Percentiles rank a stretch among this genome's conserved stretches.
Evolutionary conservation across 176 grass and related monocot species (phyloP).

Genomic region (Rhipidocladum racemiflorum): DNA sequence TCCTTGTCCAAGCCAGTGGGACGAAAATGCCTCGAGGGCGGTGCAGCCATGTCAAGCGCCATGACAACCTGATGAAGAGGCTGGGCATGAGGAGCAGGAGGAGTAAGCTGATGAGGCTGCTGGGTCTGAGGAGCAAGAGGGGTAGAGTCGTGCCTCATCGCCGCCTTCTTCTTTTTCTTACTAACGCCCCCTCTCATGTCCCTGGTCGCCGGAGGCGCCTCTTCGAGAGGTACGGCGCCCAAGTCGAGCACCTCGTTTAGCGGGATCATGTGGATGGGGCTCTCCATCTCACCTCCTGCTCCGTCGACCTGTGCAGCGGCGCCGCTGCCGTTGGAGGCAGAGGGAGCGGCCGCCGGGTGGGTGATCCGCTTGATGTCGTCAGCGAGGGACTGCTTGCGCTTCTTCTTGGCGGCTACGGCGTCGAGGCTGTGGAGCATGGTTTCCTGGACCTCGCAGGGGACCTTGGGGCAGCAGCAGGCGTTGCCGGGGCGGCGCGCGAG

Average conservation of each 20-base stretch:
- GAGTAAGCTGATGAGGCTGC: not conserved
- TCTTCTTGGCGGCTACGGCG: constrained; percentile 62
- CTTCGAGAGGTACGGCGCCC: constrained; percentile 22
- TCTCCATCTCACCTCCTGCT: not conserved
- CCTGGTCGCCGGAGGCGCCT: constrained; percentile 11
- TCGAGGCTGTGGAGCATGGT: constrained; percentile 74
- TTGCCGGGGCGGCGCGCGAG: constrained; percentile 85
- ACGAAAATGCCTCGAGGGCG: not conserved
- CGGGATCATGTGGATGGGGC: constrained; percentile 49
- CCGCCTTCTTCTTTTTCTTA: constrained; percentile 46
- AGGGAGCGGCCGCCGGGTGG: not conserved
- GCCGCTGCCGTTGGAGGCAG: not conserved
- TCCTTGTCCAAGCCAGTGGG: constrained; percentile 40
- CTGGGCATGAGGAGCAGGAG: constrained; percentile 12
- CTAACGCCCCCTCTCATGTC: constrained; percentile 25
- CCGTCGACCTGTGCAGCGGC: not conserved
- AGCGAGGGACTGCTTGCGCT: constrained; percentile 47
- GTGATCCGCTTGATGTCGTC: constrained; percentile 36
- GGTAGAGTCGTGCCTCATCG: constrained; percentile 1
- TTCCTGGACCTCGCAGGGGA: constrained; percentile 65
- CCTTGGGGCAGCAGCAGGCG: constrained; percentile 79
- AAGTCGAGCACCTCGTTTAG: constrained; percentile 52
- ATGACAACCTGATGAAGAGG: constrained; percentile 29
- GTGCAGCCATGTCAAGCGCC: constrained; percentile 13
- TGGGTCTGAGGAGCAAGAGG: not conserved